Conservation (phyloP, 192 early-diverging fungal species). For the Rhizophagus clarus region DNA sequence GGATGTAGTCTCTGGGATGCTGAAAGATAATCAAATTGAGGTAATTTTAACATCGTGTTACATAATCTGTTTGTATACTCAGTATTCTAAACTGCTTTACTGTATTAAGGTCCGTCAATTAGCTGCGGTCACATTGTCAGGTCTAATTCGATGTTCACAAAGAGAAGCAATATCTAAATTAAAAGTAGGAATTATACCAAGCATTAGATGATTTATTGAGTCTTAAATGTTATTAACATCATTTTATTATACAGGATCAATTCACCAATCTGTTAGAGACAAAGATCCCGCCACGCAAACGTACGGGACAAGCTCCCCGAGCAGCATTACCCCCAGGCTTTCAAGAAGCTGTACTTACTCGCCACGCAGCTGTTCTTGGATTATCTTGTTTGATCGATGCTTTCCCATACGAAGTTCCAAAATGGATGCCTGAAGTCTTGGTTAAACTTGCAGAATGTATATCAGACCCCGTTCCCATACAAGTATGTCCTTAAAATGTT, state of each 20-base stretch:
- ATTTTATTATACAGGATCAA: constrained; percentile 24
- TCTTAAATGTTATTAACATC: neutral
- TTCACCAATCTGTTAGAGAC: constrained; percentile 47
- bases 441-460: constrained; percentile 76
- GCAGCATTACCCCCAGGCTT: constrained; percentile 47
- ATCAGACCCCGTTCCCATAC: constrained; percentile 83
- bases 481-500: constrained; percentile 39
- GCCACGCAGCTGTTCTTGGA: constrained; percentile 91
- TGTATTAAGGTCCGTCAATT: constrained; percentile 64
- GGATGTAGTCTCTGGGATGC: constrained; percentile 65
- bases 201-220: neutral
- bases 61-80: constrained; percentile 43
- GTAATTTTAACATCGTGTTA: constrained; percentile 44
- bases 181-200: constrained; percentile 37
- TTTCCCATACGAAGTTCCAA: constrained; percentile 92
- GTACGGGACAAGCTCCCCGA: constrained; percentile 35
- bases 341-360: constrained; percentile 58
- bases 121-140: constrained; percentile 74
- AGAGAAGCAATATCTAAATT: constrained; percentile 61
- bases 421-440: constrained; percentile 88
- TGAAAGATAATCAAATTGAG: constrained; percentile 89
- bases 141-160: constrained; percentile 77
- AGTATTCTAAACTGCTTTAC: neutral
- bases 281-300: constrained; percentile 47
- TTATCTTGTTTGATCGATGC: constrained; percentile 85